Evolutionary conservation across 108 stramenopile species (phyloP), one percentile per base, ranked within the genome.

Genomic region (Fistulifera pelliculosa): DNA sequence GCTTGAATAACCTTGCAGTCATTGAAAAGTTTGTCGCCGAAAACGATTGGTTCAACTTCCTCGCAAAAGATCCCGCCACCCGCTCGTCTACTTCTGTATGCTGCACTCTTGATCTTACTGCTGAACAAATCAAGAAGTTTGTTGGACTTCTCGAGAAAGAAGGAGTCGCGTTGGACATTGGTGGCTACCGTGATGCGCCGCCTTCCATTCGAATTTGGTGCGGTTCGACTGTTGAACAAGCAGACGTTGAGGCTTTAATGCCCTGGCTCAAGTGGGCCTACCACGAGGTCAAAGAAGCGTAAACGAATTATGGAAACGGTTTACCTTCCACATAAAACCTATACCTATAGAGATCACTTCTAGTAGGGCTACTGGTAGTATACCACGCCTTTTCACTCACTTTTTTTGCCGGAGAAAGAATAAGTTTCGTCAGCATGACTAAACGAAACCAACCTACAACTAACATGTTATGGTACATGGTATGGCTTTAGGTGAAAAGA

Each of bases 201-300:
- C 93, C 97, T 7, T 94, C 94, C 27, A 94, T 99, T 56, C 77
- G 97, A 49, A 97, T 99, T 76, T 99, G 99, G 99, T 96, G 97
- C 68, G 99, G 99, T 50, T 93, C 96, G 19, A 99, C 99, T 16
- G 97, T 99, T 24, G 97, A 99, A 71, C 88, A 84, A 55, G 79
- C 81, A 22, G 99, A 99, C 71, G 63, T 99, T 14, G 94, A 96
- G 69, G 90, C 92, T 44, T 72, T 99, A 52, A 90, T 94, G 83
- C 99, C 99, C 14, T 99, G 97, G 97, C 71, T 99, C 60, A 76
- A 86, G 71, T 96, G 95, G 94, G 95, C 98, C 7, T 99, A 80
- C 70, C 86, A 93, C 8, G 71, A 85, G 61, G 88, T 84, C 24
- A 87, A 89, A 67, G 57, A 51, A 40, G 31, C 58, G 8, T 62